Evolutionary conservation across 768 basidiomycete species (phyloP).

Genomic region (Rhodotorula kratochvilovae): DNA sequence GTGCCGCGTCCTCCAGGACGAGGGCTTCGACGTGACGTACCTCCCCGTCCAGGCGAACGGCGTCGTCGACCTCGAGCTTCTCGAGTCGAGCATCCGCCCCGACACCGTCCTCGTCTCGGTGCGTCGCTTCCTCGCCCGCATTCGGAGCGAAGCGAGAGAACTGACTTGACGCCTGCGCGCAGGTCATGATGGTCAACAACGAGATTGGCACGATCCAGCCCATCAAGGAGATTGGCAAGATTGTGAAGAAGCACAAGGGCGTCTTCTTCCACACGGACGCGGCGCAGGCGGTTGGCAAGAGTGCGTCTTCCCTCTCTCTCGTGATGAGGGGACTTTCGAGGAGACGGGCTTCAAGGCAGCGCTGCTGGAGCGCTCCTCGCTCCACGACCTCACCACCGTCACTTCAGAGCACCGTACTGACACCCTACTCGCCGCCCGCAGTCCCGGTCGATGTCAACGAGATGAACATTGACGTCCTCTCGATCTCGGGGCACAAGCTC

Average conservation of each 20-base stretch:
- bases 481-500: conserved; percentile 93
- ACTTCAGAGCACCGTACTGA: no score
- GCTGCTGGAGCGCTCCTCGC: no score
- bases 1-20: conserved; percentile 87
- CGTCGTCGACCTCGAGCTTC: conserved; percentile 66
- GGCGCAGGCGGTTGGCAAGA: conserved; percentile 65
- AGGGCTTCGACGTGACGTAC: conserved; percentile 97
- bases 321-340: no score
- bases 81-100: conserved; percentile 83
- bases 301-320: conserved; percentile 2
- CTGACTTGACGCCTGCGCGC: no score
- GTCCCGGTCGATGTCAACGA: conserved; percentile 88
- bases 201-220: conserved; percentile 99
- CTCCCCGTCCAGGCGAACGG: conserved; percentile 88
- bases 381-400: no score
- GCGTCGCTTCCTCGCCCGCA: background rate
- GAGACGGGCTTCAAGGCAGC: no score
- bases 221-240: conserved; percentile 84
- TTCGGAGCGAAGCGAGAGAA: no score
- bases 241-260: conserved; percentile 78
- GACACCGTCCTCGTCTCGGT: conserved; percentile 77
- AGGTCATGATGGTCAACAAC: conserved; percentile 96
- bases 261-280: conserved; percentile 96
- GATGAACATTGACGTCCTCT: conserved; percentile 91
- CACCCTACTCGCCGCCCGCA: conserved; percentile 56